Evolutionary conservation across 176 grass and related monocot genomes (phyloP), one percentile per base, ranked within the genome.

Genomic region (Chloris gayana): DNA sequence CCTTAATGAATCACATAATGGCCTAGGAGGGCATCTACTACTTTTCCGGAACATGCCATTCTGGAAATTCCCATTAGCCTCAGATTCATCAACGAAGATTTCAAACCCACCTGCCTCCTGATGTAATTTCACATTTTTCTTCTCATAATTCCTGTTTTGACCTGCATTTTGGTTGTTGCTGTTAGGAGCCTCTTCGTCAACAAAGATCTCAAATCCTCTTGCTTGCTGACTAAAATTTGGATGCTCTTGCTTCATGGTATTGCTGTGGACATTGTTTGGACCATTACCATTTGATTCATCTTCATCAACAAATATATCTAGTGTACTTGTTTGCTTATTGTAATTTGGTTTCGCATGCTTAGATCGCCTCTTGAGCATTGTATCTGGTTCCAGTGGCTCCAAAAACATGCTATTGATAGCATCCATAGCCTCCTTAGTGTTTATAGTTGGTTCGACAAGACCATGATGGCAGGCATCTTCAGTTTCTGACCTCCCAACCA

Each of bases 401-500:
- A 85, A 64, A 91, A 98, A 98, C 95, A 98, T 98, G 70, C 75
- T 92, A 75, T 70, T 92, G 47, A 98, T 98, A 24, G 84, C 90
- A 79, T 81, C 69, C 90, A 94, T 93, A 35, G 92, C 95, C 74
- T 98, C 95, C 66, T 94, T 92, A 56, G 88, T n/a, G n/a, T n/a
- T n/a, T n/a, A n/a, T n/a, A n/a, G n/a, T n/a, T n/a, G n/a, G n/a
- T n/a, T n/a, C n/a, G n/a, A n/a, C 88, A 5, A 95, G 83, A 72
- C 95, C 95, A 89, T 93, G 90, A 88, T 98, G 92, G 67, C 88
- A 95, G 42, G 92, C 88, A 88, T 91, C 89, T 93, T 98, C 92
- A 73, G 92, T 91, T 83, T 92, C 85, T 64, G 92, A 93, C 84
- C 89, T 98, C 33, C 88, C 95, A 69, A 92, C 86, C 64, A 98